Conservation (phyloP, 306 rosid species). For the Gleditsia sinensis region DNA sequence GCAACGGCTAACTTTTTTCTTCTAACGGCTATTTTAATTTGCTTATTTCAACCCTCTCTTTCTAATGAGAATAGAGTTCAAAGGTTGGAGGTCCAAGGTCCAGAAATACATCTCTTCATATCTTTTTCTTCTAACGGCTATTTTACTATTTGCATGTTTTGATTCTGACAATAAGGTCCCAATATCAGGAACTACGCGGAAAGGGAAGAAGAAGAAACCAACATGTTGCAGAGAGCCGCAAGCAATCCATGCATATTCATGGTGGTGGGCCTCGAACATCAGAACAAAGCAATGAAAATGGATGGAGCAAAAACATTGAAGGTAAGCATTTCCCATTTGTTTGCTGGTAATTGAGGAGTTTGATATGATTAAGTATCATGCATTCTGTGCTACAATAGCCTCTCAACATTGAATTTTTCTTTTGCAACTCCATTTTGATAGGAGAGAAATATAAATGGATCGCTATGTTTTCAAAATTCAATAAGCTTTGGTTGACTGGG, state of each 20-base stretch:
- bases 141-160: too few species aligned
- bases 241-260: constrained; percentile 99
- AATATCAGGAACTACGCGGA: constrained; percentile 29
- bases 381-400: neutral
- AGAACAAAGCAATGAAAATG: constrained; percentile 99
- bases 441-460: neutral
- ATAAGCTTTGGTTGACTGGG: neutral
- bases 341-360: neutral
- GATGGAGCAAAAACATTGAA: constrained; percentile 90
- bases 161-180: constrained; percentile 26
- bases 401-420: neutral
- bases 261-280: constrained; percentile 99
- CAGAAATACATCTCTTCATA: too few species aligned
- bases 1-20: too few species aligned
- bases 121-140: too few species aligned
- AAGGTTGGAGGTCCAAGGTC: too few species aligned
- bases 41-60: too few species aligned
- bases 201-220: constrained; percentile 6
- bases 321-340: constrained; percentile 45
- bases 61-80: too few species aligned
- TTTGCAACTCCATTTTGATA: neutral
- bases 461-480: constrained; percentile 16
- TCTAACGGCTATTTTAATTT: too few species aligned
- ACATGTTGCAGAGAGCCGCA: constrained; percentile 98
- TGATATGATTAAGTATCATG: neutral